Base-by-base conservation (phyloP, 352 stramenopile genomes). In the Plasmopara muralis region DNA sequence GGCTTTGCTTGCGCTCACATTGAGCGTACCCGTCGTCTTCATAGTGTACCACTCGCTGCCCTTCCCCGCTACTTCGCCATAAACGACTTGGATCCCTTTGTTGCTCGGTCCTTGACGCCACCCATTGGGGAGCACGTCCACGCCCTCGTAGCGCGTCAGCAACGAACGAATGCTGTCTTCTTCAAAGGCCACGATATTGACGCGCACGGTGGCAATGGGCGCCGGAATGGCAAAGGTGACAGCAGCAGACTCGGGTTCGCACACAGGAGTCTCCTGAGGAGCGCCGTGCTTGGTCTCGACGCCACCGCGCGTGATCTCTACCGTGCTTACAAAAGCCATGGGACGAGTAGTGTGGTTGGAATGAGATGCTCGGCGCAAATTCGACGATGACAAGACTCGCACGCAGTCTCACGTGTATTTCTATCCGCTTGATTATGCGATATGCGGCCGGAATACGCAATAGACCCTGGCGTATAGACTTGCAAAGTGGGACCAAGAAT, bases 61-160 rank as follows among this genome's bases (percentile, higher is more conserved):
- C 25, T 53, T 53, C 20, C 72, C 74, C 16, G 62, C 40, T 5
- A 88, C 64, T 14, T 84, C 72, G 30, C 77, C 79, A 60, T 85
- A 85, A 34, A 83, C 64, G 29, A 92, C 82, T 50, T 88, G 70
- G 54, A 87, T 85, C 50, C 77, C 78, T 43, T 89, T 76, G 47
- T 57, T 87, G 37, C 64, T 59, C 0, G 82, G 82, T 15, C 82
- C 82, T 4, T 83, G 56, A 40, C 68, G 70, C 82, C 82, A 92
- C 4, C 77, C 77, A 46, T 68, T 71, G 5, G 75, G 74, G 9
- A 84, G 47, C 28, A 92, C 76, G 38, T 89, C 82, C 1, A 53
- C 43, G 29, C 82, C 82, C 3, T 69, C 50, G 57, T 83, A 75
- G 41, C 81, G 78, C 49, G 71, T 65, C 20, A 87, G 55, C 33